A percentile compares a stretch with the other conserved stretches of the same genome.
These are phyloP conservation scores for Melocanna baccifera DNA, from an alignment of 176 grass and related monocot species.

Conservation along the genomic window DNA sequence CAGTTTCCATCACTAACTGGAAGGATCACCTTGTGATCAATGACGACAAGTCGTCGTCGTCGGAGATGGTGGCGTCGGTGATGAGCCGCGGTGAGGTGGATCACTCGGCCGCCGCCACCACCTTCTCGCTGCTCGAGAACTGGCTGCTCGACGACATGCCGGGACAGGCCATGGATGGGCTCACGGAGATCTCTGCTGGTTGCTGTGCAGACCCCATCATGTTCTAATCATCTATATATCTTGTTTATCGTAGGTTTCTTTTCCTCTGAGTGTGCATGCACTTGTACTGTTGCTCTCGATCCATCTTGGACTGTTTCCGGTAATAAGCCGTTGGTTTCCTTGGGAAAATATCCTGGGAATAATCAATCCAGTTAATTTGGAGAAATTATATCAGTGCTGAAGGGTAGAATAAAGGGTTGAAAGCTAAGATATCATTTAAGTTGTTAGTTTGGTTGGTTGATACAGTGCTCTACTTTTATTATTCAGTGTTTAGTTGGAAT, in stretches of 20 bases:
- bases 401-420: constrained; percentile 25
- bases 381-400: neutral
- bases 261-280: neutral
- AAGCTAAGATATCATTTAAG: constrained; percentile 8
- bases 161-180: constrained; percentile 41
- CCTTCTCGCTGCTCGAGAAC: constrained; percentile 54
- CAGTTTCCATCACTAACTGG: neutral
- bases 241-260: constrained; percentile 7
- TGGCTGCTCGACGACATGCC: constrained; percentile 54
- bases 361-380: constrained; percentile 8
- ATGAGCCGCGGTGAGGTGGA: neutral
- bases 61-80: neutral
- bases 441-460: neutral
- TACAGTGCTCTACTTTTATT: neutral
- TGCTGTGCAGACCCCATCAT: constrained; percentile 55
- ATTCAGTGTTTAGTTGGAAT: neutral
- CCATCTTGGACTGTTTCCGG: constrained; percentile 27
- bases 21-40: constrained; percentile 10
- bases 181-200: constrained; percentile 36
- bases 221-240: constrained; percentile 17
- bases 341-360: constrained; percentile 15
- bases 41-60: neutral
- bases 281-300: constrained; percentile 30
- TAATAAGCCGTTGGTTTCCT: constrained; percentile 44
- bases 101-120: neutral